Percentiles rank a stretch among this genome's conserved stretches.
Evolutionary conservation across 2,329 filamentous ascomycete genomes (phyloP).

Genomic region (Arthrobotrys megalospora): DNA sequence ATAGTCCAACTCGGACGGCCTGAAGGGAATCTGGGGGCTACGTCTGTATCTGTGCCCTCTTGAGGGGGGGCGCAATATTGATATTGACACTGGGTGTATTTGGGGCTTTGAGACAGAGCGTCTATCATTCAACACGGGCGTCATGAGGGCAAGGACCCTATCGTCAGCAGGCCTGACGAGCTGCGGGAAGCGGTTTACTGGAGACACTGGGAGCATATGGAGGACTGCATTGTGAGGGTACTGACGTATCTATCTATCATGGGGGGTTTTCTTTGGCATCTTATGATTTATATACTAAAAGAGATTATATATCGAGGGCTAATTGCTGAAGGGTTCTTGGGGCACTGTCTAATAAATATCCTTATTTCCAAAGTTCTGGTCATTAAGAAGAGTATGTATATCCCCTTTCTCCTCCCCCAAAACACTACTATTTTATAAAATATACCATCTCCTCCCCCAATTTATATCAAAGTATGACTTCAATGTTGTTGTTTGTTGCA

Average conservation of each 20-base stretch:
- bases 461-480: neutral
- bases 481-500: constrained; percentile 52
- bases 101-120: constrained; percentile 24
- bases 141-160: neutral
- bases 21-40: neutral
- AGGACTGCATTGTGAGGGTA: neutral
- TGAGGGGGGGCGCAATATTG: neutral
- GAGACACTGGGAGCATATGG: neutral
- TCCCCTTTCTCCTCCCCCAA: constrained; percentile 2
- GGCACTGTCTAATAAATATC: neutral
- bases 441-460: neutral
- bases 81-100: neutral
- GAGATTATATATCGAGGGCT: no score
- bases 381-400: no score
- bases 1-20: neutral
- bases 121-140: constrained; percentile 9
- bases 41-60: neutral
- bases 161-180: neutral
- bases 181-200: neutral
- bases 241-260: neutral
- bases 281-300: neutral
- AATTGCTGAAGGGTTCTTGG: neutral
- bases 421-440: no score
- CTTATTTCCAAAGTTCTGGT: no score
- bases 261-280: no score